phyloP scores from a whole-genome alignment of 305 asterid species.

The Ruellia speciosa region DNA sequence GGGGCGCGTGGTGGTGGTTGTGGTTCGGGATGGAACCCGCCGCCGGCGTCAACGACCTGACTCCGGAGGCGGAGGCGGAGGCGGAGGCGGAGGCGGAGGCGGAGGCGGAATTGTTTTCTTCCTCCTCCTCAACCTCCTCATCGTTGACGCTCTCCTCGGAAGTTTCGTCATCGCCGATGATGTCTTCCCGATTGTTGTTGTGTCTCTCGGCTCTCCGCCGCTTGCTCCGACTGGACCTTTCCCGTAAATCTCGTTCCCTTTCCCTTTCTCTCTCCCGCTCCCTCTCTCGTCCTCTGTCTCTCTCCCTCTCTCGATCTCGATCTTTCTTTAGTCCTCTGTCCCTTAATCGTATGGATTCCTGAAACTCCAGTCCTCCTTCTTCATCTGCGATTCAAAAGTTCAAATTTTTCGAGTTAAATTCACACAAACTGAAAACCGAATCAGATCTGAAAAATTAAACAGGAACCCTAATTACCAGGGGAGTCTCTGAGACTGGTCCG shows the following conservation, averaged over 20 bases:
- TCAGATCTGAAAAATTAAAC: slow-evolving; percentile 30
- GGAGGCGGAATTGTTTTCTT: slow-evolving; percentile 31
- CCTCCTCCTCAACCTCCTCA: slow-evolving; percentile 74
- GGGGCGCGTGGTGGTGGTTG: not conserved
- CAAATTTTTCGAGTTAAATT: slow-evolving; percentile 6
- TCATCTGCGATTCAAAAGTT: slow-evolving; percentile 51
- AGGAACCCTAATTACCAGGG: slow-evolving; percentile 38
- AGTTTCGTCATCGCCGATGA: not conserved
- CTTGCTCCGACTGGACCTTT: slow-evolving; percentile 60
- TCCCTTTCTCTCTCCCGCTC: slow-evolving; percentile 29
- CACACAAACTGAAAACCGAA: slow-evolving; percentile 8
- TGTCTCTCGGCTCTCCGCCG: slow-evolving; percentile 66
- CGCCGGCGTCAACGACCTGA: slow-evolving; percentile 45
- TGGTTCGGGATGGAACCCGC: slow-evolving; percentile 34
- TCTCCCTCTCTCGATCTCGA: slow-evolving; percentile 72
- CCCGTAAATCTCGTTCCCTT: slow-evolving; percentile 66
- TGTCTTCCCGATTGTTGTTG: slow-evolving; percentile 38
- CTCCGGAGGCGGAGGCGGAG: slow-evolving; percentile 28
- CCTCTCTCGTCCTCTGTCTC: slow-evolving; percentile 29
- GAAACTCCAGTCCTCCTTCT: slow-evolving; percentile 72
- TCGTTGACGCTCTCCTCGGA: slow-evolving; percentile 56
- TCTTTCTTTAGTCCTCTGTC: slow-evolving; percentile 81
- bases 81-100: slow-evolving; percentile 27
- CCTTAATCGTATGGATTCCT: slow-evolving; percentile 67
- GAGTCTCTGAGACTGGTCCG: slow-evolving; percentile 84